Percentiles rank a stretch among this genome's conserved stretches.
These are phyloP conservation scores for Halteria grandinella DNA, from an alignment of 73 alveolate species.

Conservation along the genomic window DNA sequence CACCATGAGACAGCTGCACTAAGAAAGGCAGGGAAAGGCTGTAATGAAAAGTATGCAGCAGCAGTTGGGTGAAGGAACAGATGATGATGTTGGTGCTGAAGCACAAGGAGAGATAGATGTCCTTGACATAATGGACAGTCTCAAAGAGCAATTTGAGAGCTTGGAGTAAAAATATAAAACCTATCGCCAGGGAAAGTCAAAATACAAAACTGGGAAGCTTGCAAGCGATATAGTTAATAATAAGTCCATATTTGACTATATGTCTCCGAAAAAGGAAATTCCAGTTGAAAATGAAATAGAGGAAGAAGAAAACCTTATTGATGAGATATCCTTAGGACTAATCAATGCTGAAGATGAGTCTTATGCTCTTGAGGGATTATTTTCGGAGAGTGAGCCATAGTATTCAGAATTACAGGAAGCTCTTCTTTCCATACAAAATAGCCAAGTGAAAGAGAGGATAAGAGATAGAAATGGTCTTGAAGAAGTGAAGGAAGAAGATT, in stretches of 20 bases:
- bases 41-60: slow-evolving; percentile 17
- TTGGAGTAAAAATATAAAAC: slow-evolving; percentile 11
- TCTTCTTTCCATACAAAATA: neutral
- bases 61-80: neutral
- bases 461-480: neutral
- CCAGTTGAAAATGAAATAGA: neutral
- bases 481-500: slow-evolving; percentile 52
- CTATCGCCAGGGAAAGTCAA: neutral
- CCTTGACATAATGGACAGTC: slow-evolving; percentile 56
- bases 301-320: neutral
- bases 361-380: no score
- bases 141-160: slow-evolving; percentile 48
- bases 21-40: slow-evolving; percentile 43
- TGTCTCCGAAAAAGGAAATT: slow-evolving; percentile 2
- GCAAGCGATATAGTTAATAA: slow-evolving; percentile 28
- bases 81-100: neutral
- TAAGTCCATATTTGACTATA: slow-evolving; percentile 37
- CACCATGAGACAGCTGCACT: slow-evolving; percentile 39
- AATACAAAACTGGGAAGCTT: slow-evolving; percentile 30
- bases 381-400: no score
- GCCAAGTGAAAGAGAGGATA: neutral
- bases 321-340: neutral
- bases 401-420: slow-evolving; percentile 16
- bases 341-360: slow-evolving; percentile 1
- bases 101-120: slow-evolving; percentile 40